A percentile compares a stretch with the other conserved stretches of the same genome.
Conservation (phyloP, 2,329 filamentous ascomycete genomes). For the Ascochyta koolunga region DNA sequence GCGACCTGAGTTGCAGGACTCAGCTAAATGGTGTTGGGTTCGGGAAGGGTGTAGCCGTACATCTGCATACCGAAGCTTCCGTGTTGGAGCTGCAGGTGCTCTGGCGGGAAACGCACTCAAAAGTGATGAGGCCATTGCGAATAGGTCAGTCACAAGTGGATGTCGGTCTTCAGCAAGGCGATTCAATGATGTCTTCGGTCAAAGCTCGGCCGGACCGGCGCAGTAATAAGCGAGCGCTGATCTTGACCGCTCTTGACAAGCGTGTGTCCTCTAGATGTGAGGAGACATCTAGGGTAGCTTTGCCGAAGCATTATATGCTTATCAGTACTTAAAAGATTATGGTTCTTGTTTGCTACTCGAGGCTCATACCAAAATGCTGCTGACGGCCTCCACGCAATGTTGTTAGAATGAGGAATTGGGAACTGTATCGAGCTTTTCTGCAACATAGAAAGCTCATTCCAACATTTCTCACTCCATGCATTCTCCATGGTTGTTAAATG, state of each 20-base stretch:
- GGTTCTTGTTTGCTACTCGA: no score
- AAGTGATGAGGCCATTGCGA: slow-evolving; percentile 7
- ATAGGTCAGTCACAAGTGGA: neutral
- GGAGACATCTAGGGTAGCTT: no score
- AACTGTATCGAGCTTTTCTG: no score
- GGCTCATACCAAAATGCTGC: no score
- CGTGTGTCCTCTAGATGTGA: no score
- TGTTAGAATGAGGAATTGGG: no score
- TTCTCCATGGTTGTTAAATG: no score
- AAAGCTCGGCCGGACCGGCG: neutral
- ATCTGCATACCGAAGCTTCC: slow-evolving; percentile 12
- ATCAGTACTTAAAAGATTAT: no score
- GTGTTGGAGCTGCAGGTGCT: slow-evolving; percentile 5
- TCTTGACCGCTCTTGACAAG: neutral
- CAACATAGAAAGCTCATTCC: no score
- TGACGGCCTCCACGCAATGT: no score
- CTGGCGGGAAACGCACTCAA: neutral
- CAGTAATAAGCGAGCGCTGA: neutral
- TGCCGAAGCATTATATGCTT: no score
- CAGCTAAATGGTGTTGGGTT: neutral
- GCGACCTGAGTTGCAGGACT: slow-evolving; percentile 33
- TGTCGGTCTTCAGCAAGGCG: neutral
- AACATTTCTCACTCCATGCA: no score
- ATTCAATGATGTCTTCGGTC: neutral
- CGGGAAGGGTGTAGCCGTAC: neutral